phyloP scores from a whole-genome alignment of 805 yeast genomes.

The Candida boleticola region DNA sequence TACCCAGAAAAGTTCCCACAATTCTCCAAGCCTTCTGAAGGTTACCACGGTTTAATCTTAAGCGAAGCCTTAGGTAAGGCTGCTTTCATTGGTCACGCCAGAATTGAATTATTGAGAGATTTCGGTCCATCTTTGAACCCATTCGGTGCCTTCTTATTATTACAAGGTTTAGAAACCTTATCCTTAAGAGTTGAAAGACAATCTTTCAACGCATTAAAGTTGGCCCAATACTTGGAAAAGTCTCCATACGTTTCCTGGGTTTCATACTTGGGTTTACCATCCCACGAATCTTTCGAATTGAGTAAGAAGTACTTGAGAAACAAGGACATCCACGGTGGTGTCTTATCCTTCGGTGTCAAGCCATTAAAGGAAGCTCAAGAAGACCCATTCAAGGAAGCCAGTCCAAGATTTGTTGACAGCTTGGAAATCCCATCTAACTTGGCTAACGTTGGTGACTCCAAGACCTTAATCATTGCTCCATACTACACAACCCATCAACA shows the following conservation, averaged over 20 bases:
- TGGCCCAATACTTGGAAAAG: constrained; percentile 74
- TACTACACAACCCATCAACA: constrained; percentile 96
- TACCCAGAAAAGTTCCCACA: constrained; percentile 89
- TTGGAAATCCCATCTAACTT: constrained; percentile 86
- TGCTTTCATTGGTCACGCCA: constrained; percentile 76
- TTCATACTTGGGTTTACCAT: constrained; percentile 84
- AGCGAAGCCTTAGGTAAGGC: constrained; percentile 77
- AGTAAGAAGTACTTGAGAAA: constrained; percentile 75
- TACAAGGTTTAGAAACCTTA: constrained; percentile 93
- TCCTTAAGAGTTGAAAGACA: constrained; percentile 94
- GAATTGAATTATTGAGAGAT: constrained; percentile 87
- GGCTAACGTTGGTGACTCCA: constrained; percentile 96
- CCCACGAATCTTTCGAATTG: constrained; percentile 72
- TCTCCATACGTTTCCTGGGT: constrained; percentile 83
- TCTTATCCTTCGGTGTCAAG: constrained; percentile 86
- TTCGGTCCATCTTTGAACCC: constrained; percentile 89
- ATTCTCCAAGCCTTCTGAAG: constrained; percentile 85
- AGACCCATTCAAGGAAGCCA: constrained; percentile 69
- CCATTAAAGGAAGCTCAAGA: constrained; percentile 45
- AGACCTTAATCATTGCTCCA: constrained; percentile 94
- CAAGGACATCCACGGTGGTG: constrained; percentile 74
- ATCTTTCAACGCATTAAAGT: constrained; percentile 72
- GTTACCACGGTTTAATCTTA: constrained; percentile 85
- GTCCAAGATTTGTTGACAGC: constrained; percentile 80
- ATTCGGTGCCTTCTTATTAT: constrained; percentile 77